phyloP scores from a whole-genome alignment of 1,284 basidiomycete genomes.

The Caloboletus firmus region DNA sequence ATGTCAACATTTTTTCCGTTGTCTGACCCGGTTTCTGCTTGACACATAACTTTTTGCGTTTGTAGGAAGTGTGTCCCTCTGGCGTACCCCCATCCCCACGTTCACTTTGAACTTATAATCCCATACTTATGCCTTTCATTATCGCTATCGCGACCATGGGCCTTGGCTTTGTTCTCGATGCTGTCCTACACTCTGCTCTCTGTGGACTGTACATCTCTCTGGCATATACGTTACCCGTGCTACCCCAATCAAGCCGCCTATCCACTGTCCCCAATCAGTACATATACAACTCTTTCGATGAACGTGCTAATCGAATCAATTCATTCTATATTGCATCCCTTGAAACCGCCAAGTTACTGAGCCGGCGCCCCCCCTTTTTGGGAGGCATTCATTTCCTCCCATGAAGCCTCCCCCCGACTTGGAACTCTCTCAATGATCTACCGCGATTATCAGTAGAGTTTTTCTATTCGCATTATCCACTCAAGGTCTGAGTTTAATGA shows the following conservation, averaged over 20 bases:
- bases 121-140: conserved; percentile 33
- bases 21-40: conserved; percentile 14
- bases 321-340: not conserved
- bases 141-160: conserved; percentile 28
- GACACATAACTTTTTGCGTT: conserved; percentile 23
- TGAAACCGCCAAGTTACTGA: conserved; percentile 7
- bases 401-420: not conserved
- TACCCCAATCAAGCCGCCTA: conserved; percentile 13
- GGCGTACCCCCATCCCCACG: conserved; percentile 28
- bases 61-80: conserved; percentile 26
- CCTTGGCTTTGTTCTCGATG: conserved; percentile 24
- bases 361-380: not conserved
- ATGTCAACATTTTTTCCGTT: conserved; percentile 14
- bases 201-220: conserved; percentile 23
- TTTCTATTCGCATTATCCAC: too few relatives aligned
- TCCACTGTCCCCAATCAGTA: conserved; percentile 9
- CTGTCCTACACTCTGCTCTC: conserved; percentile 18
- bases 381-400: not conserved
- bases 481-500: not conserved
- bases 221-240: conserved; percentile 27
- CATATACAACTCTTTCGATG: conserved; percentile 4
- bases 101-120: conserved; percentile 26
- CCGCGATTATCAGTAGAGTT: not conserved
- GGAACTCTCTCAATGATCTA: not conserved
- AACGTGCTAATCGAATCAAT: conserved; percentile 15